Base-by-base conservation (phyloP, 352 stramenopile genomes). In the Elongisporangium undulatum region DNA sequence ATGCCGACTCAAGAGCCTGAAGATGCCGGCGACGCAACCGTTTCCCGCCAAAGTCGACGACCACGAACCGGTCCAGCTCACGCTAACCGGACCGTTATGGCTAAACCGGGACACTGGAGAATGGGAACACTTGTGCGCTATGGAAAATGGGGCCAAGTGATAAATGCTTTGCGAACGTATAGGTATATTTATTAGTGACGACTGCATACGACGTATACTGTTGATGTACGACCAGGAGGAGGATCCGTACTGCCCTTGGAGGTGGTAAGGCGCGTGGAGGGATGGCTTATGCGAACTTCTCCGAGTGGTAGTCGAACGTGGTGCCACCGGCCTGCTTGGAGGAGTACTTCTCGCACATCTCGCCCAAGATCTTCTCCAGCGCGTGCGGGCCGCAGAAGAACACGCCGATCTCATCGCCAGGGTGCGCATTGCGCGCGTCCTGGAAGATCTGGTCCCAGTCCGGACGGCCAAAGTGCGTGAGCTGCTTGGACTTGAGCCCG, bases 391-490 rank as follows among this genome's bases (percentile, higher is more conserved):
- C 87, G 49, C 87, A 95, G 66, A 93, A 89, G 63, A 96, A 96
- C 13, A 96, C 84, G n/a, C 86, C 86, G 19, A 92, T 87, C 58
- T 93, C 81, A 48, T 92, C 76, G 19, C 77, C 68, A 19, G 69
- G 75, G 58, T 93, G 79, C 45, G 71, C 67, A 6, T 53, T 55
- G 26, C 65, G 67, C 10, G 74, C 79, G 23, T 85, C 71, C 24
- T 74, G 67, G 64, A 94, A 90, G 19, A 92, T 70, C 34, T 87
- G 68, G 55, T 91, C 74, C 88, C 88, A 96, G 60, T 95, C 79
- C n/a, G 87, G 88, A 26, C 88, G 81, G 16, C 86, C 85, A 67
- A 95, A 91, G 64, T 96, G 83, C 20, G 87, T 92, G 24, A 95
- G 71, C 41, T 89, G 76, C 68, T 92, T 90, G n/a, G 77, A 75